Percentiles rank a stretch among this genome's conserved stretches.
Conservation (phyloP, 176 grass and related monocot species). For the Carex parvula region DNA sequence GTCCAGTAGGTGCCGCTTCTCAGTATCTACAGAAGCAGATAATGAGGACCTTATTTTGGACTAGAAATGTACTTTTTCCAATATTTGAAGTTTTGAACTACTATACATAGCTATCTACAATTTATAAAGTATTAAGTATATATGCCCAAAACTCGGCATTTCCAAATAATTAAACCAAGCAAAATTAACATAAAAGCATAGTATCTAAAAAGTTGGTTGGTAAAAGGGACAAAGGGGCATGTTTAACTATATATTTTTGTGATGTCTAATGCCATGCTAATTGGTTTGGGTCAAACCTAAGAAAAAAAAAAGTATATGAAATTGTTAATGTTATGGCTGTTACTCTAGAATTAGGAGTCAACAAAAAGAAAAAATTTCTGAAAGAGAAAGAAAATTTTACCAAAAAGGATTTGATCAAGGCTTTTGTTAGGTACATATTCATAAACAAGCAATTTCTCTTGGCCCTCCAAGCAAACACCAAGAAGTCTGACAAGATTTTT, state of each 20-base stretch:
- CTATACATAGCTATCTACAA: background rate
- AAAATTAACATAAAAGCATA: background rate
- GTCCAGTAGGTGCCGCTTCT: background rate
- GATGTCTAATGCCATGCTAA: no score
- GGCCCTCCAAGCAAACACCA: constrained; percentile 29
- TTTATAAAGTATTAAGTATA: background rate
- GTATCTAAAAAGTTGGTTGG: background rate
- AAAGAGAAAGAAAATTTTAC: background rate
- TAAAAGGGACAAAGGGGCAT: background rate
- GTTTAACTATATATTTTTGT: background rate
- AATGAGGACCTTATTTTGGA: background rate
- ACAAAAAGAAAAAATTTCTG: background rate
- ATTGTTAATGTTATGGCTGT: background rate
- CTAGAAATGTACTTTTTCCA: background rate
- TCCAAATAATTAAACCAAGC: background rate
- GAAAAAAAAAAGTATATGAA: background rate
- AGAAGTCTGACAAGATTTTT: constrained; percentile 31
- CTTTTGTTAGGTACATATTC: constrained; percentile 35
- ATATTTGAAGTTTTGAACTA: background rate
- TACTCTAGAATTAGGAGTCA: background rate
- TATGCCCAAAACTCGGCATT: background rate
- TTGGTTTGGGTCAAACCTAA: no score
- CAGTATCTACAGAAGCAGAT: constrained; percentile 17
- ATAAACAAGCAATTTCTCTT: constrained; percentile 35
- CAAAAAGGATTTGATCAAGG: constrained; percentile 31